Conservation (phyloP, 352 stramenopile species). For the Phytophthora constricta region DNA sequence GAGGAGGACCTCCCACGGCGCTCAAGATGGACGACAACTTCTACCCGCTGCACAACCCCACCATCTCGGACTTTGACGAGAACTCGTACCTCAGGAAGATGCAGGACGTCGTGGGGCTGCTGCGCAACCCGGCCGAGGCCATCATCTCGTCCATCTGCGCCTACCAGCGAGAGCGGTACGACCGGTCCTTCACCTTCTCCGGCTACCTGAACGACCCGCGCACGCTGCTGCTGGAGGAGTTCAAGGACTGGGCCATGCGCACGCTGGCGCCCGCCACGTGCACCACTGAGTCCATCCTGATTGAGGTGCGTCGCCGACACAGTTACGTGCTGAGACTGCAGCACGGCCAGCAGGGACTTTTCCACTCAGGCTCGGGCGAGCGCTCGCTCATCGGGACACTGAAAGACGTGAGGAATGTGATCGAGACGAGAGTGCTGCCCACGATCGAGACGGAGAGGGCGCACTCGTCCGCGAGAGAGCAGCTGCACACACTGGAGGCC, state of each 20-base stretch:
- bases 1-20: slow-evolving; percentile 84
- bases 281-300: slow-evolving; percentile 79
- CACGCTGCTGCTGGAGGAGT: slow-evolving; percentile 83
- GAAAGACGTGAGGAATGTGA: slow-evolving; percentile 84
- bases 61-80: slow-evolving; percentile 84
- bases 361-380: slow-evolving; percentile 79
- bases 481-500: slow-evolving; percentile 81
- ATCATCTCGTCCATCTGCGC: slow-evolving; percentile 90
- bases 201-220: slow-evolving; percentile 87
- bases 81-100: slow-evolving; percentile 91
- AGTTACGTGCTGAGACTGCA: slow-evolving; percentile 80
- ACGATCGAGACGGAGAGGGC: slow-evolving; percentile 85
- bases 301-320: slow-evolving; percentile 77
- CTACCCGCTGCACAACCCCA: slow-evolving; percentile 77
- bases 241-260: slow-evolving; percentile 88
- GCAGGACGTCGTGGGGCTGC: slow-evolving; percentile 81
- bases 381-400: slow-evolving; percentile 79
- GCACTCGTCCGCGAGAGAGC: slow-evolving; percentile 82
- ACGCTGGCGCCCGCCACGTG: slow-evolving; percentile 76
- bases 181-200: slow-evolving; percentile 75
- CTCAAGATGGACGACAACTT: slow-evolving; percentile 90
- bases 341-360: slow-evolving; percentile 82
- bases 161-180: slow-evolving; percentile 81
- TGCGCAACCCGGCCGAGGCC: slow-evolving; percentile 81
- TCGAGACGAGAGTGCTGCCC: slow-evolving; percentile 76